These are phyloP conservation scores for Syzygium malaccense DNA, from an alignment of 441 rosid genomes.

Conservation along the genomic window DNA sequence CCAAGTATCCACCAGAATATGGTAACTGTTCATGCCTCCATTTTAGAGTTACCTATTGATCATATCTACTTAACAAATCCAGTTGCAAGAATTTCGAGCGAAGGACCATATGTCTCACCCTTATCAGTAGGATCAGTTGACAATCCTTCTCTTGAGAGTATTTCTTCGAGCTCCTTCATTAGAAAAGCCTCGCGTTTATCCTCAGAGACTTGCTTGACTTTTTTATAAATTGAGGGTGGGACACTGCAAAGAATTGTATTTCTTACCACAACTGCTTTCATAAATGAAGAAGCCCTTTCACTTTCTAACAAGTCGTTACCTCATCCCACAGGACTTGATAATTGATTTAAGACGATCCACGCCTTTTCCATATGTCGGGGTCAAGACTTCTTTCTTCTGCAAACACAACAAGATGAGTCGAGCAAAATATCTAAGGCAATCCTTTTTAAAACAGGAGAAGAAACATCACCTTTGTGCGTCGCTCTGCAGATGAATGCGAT, in stretches of 20 bases:
- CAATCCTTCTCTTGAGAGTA: constrained; percentile 84
- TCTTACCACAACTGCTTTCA: constrained; percentile 7
- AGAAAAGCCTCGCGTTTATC: constrained; percentile 64
- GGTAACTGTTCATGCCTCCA: neutral
- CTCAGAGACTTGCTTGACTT: constrained; percentile 83
- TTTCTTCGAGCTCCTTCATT: constrained; percentile 68
- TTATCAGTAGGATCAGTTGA: constrained; percentile 80
- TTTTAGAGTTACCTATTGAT: neutral
- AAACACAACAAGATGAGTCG: constrained; percentile 10
- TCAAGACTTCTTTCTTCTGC: constrained; percentile 65
- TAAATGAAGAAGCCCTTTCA: neutral
- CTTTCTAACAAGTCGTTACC: constrained; percentile 29
- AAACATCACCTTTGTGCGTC: constrained; percentile 42
- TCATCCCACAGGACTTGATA: constrained; percentile 79
- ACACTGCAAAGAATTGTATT: constrained; percentile 36
- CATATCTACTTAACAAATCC: neutral
- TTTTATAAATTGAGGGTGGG: constrained; percentile 71
- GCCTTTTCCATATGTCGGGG: constrained; percentile 57
- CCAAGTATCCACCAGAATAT: neutral
- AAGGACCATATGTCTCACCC: constrained; percentile 29
- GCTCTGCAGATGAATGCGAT: constrained; percentile 51
- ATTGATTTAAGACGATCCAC: constrained; percentile 84
- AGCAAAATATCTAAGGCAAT: constrained; percentile 2
- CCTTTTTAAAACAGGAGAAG: neutral
- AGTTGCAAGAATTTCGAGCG: neutral